These are phyloP conservation scores for Podospora pseudoanserina DNA, from an alignment of 495 filamentous ascomycete species.

Conservation along the genomic window DNA sequence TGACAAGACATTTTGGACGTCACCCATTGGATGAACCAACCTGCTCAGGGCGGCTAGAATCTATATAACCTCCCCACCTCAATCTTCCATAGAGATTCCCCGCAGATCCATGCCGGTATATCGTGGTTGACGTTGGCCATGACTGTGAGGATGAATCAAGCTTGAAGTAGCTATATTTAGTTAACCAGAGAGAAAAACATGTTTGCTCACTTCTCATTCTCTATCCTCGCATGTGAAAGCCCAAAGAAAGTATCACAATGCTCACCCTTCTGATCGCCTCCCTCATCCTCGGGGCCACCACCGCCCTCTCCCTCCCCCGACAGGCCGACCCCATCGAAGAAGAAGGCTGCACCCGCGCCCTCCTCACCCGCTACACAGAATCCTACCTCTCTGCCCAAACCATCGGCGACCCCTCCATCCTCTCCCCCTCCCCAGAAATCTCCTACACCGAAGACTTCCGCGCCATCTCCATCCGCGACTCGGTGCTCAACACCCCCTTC, in stretches of 20 bases:
- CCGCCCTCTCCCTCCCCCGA: not conserved
- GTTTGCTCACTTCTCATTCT: no score
- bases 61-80: not conserved
- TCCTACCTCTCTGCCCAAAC: conserved; percentile 6
- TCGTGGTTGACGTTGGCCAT: not conserved
- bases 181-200: not conserved
- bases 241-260: not conserved
- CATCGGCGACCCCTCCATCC: not conserved
- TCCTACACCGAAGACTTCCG: conserved; percentile 43
- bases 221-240: not conserved
- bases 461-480: conserved; percentile 32
- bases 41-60: not conserved
- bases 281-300: not conserved
- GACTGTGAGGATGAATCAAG: not conserved
- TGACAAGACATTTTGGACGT: not conserved
- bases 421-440: not conserved
- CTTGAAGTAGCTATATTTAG: not conserved
- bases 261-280: not conserved
- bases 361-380: conserved; percentile 2
- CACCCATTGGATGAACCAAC: not conserved
- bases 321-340: not conserved
- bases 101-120: not conserved
- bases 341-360: conserved; percentile 6
- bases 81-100: not conserved
- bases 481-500: conserved; percentile 43